Percentiles rank a stretch among this genome's conserved stretches.
Evolutionary conservation across 352 stramenopile species (phyloP).

Genomic region (Phytopythium oedochilum): DNA sequence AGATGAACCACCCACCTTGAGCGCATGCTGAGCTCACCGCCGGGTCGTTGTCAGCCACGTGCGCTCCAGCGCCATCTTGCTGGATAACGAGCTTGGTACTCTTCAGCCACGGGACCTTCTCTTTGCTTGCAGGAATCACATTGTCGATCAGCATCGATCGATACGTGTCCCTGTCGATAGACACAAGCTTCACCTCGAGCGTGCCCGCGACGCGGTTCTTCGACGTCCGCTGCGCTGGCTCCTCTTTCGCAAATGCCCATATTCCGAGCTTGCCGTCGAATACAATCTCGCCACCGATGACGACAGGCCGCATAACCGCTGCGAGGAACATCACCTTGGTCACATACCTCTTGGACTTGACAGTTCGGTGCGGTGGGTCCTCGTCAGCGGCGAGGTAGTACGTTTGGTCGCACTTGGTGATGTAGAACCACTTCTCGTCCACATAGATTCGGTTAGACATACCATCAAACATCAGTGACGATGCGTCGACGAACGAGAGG

Average conservation of each 20-base stretch:
- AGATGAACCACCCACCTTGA: not conserved
- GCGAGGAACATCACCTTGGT: constrained; percentile 25
- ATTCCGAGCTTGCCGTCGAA: constrained; percentile 9
- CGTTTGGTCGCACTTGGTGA: constrained; percentile 5
- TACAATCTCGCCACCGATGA: not conserved
- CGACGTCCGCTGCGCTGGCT: not conserved
- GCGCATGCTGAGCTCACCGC: not conserved
- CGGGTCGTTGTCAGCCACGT: not conserved
- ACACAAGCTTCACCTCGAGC: not conserved
- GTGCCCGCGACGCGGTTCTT: not conserved
- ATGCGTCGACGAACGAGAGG: constrained; percentile 4
- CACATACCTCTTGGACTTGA: constrained; percentile 15
- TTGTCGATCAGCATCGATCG: not conserved
- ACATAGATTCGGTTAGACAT: constrained; percentile 14
- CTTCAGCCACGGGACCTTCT: not conserved
- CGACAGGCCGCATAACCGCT: constrained; percentile 5
- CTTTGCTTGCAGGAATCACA: constrained; percentile 4
- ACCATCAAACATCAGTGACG: constrained; percentile 5
- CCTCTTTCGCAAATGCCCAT: constrained; percentile 1
- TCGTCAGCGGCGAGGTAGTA: constrained; percentile 13
- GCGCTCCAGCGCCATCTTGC: constrained; percentile 1
- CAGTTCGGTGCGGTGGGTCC: not conserved
- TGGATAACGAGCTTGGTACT: constrained; percentile 3
- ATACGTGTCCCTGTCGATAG: not conserved
- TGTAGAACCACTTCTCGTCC: constrained; percentile 22